Percentiles rank a stretch among this genome's conserved stretches.
Evolutionary conservation across 1,284 basidiomycete genomes (phyloP).

Genomic region (Tetrapyrgos nigripes): DNA sequence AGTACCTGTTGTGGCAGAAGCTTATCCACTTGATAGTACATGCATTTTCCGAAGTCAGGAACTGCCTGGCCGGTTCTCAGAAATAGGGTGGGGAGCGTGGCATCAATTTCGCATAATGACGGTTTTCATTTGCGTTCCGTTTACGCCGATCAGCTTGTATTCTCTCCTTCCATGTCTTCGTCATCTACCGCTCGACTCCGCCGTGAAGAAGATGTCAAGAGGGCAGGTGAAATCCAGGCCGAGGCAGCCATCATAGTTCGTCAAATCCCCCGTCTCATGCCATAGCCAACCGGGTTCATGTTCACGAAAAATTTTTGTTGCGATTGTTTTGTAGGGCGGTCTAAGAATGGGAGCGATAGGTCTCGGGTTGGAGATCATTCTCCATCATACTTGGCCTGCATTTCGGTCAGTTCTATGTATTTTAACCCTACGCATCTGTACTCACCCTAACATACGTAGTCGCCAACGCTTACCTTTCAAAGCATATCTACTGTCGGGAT

Average conservation of each 20-base stretch:
- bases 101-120: too few relatives aligned
- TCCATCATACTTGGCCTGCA: constrained; percentile 78
- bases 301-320: constrained; percentile 4
- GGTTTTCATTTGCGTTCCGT: too few relatives aligned
- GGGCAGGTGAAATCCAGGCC: constrained; percentile 60
- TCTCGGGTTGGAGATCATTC: constrained; percentile 64
- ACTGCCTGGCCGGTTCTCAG: too few relatives aligned
- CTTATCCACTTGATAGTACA: too few relatives aligned
- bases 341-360: constrained; percentile 56
- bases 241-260: constrained; percentile 56
- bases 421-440: constrained; percentile 2
- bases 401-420: constrained; percentile 61
- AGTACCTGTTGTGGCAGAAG: too few relatives aligned
- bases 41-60: too few relatives aligned
- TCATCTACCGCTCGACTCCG: constrained; percentile 42
- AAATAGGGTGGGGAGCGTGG: too few relatives aligned
- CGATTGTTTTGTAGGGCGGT: constrained; percentile 55
- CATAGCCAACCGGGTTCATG: not conserved
- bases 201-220: constrained; percentile 57
- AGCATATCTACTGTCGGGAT: constrained; percentile 70
- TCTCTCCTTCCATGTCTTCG: constrained; percentile 36
- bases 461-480: constrained; percentile 85
- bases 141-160: too few relatives aligned
- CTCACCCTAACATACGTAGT: constrained; percentile 40
- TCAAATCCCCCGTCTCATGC: constrained; percentile 14